phyloP scores from a whole-genome alignment of 768 basidiomycete genomes.

The Leccinum boreale region DNA sequence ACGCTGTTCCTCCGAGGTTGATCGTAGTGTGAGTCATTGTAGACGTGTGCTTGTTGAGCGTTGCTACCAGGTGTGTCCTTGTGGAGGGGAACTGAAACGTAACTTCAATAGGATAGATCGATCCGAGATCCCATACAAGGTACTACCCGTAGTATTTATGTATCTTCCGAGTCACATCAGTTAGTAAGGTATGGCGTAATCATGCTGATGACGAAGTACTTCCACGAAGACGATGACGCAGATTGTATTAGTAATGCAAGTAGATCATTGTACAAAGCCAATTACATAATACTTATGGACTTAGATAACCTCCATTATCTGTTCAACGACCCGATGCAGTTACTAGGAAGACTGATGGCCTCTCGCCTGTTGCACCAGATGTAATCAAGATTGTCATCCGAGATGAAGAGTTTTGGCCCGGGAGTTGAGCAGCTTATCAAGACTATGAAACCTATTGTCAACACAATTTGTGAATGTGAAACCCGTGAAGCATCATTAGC shows the following conservation, averaged over 20 bases:
- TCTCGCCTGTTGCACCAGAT: background rate
- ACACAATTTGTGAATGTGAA: background rate
- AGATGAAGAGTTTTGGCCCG: background rate
- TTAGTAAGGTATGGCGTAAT: background rate
- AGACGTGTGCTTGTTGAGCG: background rate
- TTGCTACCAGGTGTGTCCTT: background rate
- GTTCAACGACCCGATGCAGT: background rate
- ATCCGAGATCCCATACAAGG: too few relatives aligned
- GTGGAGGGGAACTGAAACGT: background rate
- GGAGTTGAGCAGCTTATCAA: background rate
- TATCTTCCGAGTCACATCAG: background rate
- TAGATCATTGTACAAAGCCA: too few relatives aligned
- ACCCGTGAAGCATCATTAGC: background rate
- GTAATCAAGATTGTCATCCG: background rate
- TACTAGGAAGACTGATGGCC: background rate
- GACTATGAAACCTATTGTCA: background rate
- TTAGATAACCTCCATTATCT: background rate
- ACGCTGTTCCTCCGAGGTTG: slow-evolving; percentile 39
- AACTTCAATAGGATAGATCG: background rate
- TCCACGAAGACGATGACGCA: too few relatives aligned
- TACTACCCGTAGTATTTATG: background rate
- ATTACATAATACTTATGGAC: background rate
- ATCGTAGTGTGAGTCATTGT: slow-evolving; percentile 30
- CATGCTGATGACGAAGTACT: background rate
- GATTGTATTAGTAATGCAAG: background rate